Evolutionary conservation across 192 early-diverging fungal species (phyloP), one percentile per base, ranked within the genome.

Genomic region (Linnemannia hyalina): DNA sequence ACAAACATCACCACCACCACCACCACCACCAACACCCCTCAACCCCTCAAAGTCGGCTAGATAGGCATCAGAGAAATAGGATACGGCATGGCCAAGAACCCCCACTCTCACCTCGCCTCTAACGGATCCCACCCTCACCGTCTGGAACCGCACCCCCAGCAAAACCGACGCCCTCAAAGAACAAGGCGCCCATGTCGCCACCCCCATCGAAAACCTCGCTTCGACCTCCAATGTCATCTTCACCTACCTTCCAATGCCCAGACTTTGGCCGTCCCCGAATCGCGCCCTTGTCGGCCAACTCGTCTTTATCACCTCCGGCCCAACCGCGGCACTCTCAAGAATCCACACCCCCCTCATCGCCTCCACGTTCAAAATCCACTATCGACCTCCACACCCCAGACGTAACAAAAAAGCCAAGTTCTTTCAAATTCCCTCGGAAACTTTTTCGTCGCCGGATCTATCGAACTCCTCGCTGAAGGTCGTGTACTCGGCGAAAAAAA

Each of bases 341-440:
- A 65, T 91, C 3, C 60, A 32, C 35, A 1, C 35, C 35, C 88
- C 88, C 0, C 80, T 89, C 26, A 87, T 94, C 40, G 71, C 78
- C 5, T 88, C 90, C 26, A 83, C 91, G 75, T 88, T 88, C 91
- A 26, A 90, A 85, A 26, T 80, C 78, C 18, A 75, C 83, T 0
- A 89, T 96, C n/a, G 82, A 92, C 32, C 74, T 92, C 41, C 69
- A 80, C 70, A 92, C 92, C 7, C 60, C 83, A 3, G 89, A 93
- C 70, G 87, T 87, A 1, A 68, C 72, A 15, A 49, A 35, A 35
- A 77, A 0, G 93, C 91, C 2, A 85, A 85, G 90, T 5, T 79
- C 80, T 2, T 91, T 93, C 80, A 96, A 96, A 74, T 85, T 96
- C 13, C 13, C 72, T 92, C 47, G 94, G 94, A 70, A 96, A 96